Conservation (phyloP, 108 stramenopile genomes). For the Conticribra guillardii region DNA sequence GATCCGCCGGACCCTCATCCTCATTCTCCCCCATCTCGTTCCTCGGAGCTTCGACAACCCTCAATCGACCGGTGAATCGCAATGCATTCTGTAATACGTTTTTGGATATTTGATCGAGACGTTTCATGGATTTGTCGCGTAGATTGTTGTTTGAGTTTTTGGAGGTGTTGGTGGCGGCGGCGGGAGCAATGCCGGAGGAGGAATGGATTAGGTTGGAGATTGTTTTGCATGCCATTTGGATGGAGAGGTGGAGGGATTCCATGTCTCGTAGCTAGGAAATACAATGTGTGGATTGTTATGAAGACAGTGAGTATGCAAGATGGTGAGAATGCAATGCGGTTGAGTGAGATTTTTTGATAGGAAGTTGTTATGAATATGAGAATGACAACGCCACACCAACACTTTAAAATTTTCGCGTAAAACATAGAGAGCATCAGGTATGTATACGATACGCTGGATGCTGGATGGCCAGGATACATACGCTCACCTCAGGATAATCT, state of each 20-base stretch:
- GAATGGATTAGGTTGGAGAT: constrained; percentile 90
- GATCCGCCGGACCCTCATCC: constrained; percentile 61
- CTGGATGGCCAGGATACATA: neutral
- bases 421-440: too few relatives aligned
- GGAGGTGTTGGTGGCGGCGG: constrained; percentile 47
- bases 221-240: constrained; percentile 95
- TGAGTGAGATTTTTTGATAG: too few relatives aligned
- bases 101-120: constrained; percentile 95
- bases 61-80: constrained; percentile 80
- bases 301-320: constrained; percentile 1
- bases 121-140: constrained; percentile 92
- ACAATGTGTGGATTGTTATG: too few relatives aligned
- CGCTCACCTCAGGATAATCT: constrained; percentile 46
- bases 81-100: constrained; percentile 96
- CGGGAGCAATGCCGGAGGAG: constrained; percentile 23
- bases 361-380: too few relatives aligned
- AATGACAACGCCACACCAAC: too few relatives aligned
- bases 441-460: too few relatives aligned
- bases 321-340: too few relatives aligned
- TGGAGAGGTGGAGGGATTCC: constrained; percentile 73
- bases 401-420: too few relatives aligned
- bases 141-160: constrained; percentile 50
- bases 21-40: constrained; percentile 37
- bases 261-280: constrained; percentile 51
- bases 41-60: constrained; percentile 69